phyloP scores from a whole-genome alignment of 1,139 yeast species.

The Debaryomycetaceae sp. region DNA sequence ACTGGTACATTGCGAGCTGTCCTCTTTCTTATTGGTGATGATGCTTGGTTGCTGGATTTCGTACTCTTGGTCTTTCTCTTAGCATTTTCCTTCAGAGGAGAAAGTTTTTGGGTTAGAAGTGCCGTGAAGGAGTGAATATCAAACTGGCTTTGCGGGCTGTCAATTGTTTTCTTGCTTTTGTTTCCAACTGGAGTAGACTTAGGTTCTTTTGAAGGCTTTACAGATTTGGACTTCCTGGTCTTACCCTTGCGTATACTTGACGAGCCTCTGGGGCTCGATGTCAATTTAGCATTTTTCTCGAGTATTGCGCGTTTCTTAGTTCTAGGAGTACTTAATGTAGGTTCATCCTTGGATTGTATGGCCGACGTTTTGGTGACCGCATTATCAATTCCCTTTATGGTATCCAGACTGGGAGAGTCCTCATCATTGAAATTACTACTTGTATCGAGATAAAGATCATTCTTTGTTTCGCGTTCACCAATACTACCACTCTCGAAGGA shows the following conservation, averaged over 20 bases:
- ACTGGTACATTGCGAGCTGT: neutral
- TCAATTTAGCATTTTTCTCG: too few relatives aligned
- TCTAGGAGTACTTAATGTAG: too few relatives aligned
- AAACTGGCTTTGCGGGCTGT: conserved; percentile 9
- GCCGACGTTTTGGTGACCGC: too few relatives aligned
- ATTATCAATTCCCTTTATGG: too few relatives aligned
- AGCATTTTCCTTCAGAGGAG: conserved; percentile 2
- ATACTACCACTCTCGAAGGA: too few relatives aligned
- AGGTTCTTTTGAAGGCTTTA: conserved; percentile 2
- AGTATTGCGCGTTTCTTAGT: neutral
- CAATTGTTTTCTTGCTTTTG: conserved; percentile 4
- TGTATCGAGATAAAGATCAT: too few relatives aligned
- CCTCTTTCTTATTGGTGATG: neutral
- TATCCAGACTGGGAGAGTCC: too few relatives aligned
- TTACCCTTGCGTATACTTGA: neutral
- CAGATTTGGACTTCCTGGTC: neutral
- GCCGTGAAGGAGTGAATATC: conserved; percentile 30
- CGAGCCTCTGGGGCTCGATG: neutral
- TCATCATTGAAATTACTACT: too few relatives aligned
- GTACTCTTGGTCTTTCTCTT: neutral
- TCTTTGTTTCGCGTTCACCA: too few relatives aligned
- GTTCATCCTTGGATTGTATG: too few relatives aligned
- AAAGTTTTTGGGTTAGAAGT: conserved; percentile 20
- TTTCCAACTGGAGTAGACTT: conserved; percentile 4
- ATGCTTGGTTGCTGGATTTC: neutral